Evolutionary conservation across 179 eudicot genomes (phyloP), one percentile per base, ranked within the genome.

Genomic region (Amaranthus tricolor): DNA sequence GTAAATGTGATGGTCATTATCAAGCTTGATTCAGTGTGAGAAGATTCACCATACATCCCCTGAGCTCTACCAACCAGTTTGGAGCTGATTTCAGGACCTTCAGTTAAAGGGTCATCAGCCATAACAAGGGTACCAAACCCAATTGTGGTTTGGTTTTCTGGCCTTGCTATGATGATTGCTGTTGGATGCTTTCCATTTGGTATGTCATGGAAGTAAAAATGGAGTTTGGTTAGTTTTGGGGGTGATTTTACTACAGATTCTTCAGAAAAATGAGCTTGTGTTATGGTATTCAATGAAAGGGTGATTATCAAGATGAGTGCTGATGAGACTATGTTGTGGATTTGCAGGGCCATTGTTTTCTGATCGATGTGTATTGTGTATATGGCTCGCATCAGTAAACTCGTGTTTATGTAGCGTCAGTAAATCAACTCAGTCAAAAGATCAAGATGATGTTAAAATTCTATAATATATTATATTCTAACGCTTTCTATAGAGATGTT

Each of bases 61-160:
- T 88, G 88, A 61, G 89, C 89, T 71, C 89, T 76, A 9, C 91
- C 91, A 48, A 86, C 84, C 48, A 80, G 70, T 54, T 72, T 82
- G 3, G 91, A 86, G 17, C 71, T 63, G 0, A 6, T 45, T 17
- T 79, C 75, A 9, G 82, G 82, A 10, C 80, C 79, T 50, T 66
- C 78, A 9, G 86, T 86, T 73, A 86, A 44, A 1, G 84, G 85
- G 45, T 81, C 86, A 44, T 86, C 85, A 9, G 75, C 56, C 62
- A 81, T 83, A 43, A 73, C 78, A 2, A 83, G 82, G 65, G 72
- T 69, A 21, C 86, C 89, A 9, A 86, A 84, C 15, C 83, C 83
- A 6, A 80, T 57, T 1, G 77, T 65, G 55, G 80, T 80, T 48
- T 77, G 70, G 14, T 74, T 83, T 45, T 74, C 74, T 14, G 76